These are phyloP conservation scores for Pythium chondricola DNA, from an alignment of 352 stramenopile species.

Conservation along the genomic window DNA sequence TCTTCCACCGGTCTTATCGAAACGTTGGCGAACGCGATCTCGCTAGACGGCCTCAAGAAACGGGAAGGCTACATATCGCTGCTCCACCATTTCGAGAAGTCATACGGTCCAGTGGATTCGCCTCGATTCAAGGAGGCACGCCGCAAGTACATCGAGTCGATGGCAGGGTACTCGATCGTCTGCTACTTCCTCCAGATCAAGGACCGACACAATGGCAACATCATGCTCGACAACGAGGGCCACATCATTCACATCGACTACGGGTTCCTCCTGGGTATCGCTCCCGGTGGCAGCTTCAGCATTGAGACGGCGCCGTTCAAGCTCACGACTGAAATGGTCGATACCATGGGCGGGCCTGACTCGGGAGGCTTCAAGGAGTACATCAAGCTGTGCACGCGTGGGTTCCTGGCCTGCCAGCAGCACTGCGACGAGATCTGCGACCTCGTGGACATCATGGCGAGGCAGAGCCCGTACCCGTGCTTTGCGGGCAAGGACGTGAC, in stretches of 20 bases:
- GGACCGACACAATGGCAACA: slow-evolving; percentile 99
- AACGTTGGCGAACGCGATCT: slow-evolving; percentile 96
- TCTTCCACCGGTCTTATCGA: slow-evolving; percentile 96
- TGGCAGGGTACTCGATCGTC: slow-evolving; percentile 98
- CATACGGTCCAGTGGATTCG: slow-evolving; percentile 88
- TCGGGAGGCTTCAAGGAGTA: slow-evolving; percentile 95
- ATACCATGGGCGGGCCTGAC: slow-evolving; percentile 93
- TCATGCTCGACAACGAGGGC: slow-evolving; percentile 98
- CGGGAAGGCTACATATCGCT: slow-evolving; percentile 92
- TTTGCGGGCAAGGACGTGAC: slow-evolving; percentile 85
- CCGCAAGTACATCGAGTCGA: slow-evolving; percentile 95
- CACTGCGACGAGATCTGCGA: slow-evolving; percentile 95
- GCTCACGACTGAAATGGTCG: slow-evolving; percentile 98
- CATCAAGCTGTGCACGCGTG: slow-evolving; percentile 94
- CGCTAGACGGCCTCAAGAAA: slow-evolving; percentile 97
- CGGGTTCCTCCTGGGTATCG: slow-evolving; percentile 98
- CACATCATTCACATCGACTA: slow-evolving; percentile 99
- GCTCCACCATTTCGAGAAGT: slow-evolving; percentile 93
- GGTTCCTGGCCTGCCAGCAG: slow-evolving; percentile 95
- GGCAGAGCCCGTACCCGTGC: slow-evolving; percentile 95
- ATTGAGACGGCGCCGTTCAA: slow-evolving; percentile 99
- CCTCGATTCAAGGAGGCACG: slow-evolving; percentile 89
- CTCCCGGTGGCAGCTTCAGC: slow-evolving; percentile 96
- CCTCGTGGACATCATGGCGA: slow-evolving; percentile 96
- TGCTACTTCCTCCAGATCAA: slow-evolving; percentile 99